phyloP scores from a whole-genome alignment of 2,329 filamentous ascomycete genomes.

The Escovopsis sp. region DNA sequence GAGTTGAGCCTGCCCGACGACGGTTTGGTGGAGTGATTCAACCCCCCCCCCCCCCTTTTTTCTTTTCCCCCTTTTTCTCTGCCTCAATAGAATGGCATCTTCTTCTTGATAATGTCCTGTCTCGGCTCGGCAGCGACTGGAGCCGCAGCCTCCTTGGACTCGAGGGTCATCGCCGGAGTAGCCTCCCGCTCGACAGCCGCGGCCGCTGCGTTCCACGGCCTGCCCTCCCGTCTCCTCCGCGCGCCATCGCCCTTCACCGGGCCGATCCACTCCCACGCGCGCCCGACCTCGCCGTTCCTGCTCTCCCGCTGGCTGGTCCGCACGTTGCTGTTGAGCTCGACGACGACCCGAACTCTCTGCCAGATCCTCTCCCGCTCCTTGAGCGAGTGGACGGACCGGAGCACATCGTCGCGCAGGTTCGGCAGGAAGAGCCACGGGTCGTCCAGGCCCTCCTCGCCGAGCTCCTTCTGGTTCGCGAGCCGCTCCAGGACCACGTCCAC shows the following conservation, averaged over 20 bases:
- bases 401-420: conserved; percentile 80
- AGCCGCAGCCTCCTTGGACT: conserved; percentile 12
- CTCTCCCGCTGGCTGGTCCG: conserved; percentile 58
- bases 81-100: conserved; percentile 22
- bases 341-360: conserved; percentile 66
- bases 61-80: too few species aligned
- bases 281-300: conserved; percentile 47
- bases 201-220: conserved; percentile 31
- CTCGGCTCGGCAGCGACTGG: conserved; percentile 13
- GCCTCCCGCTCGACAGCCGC: conserved; percentile 15
- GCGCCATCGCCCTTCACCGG: conserved; percentile 32
- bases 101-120: conserved; percentile 26
- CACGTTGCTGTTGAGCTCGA: conserved; percentile 90
- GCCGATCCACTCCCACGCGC: conserved; percentile 58
- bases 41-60: too few species aligned
- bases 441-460: conserved; percentile 52
- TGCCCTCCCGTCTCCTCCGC: conserved; percentile 35
- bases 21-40: too few species aligned
- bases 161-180: conserved; percentile 21
- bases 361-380: conserved; percentile 68
- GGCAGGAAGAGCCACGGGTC: conserved; percentile 77
- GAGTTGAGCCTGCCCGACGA: too few species aligned
- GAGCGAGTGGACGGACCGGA: conserved; percentile 67
- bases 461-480: conserved; percentile 67
- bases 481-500: conserved; percentile 75